These are phyloP conservation scores for Podaxis rugospora DNA, from an alignment of 768 basidiomycete species.

Conservation along the genomic window DNA sequence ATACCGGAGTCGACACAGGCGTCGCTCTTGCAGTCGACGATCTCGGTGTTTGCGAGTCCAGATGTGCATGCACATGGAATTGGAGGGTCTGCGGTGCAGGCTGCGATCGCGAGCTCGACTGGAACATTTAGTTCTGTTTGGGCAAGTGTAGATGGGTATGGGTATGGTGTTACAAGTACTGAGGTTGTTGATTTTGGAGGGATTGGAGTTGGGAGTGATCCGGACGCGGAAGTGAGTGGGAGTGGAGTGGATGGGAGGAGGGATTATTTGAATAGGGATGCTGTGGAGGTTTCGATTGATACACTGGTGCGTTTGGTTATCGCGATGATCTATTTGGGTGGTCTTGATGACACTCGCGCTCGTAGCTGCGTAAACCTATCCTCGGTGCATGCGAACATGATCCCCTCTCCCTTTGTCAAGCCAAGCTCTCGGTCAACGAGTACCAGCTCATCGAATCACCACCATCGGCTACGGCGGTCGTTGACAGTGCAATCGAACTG, in stretches of 20 bases:
- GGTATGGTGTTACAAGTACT: slow-evolving; percentile 80
- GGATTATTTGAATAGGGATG: slow-evolving; percentile 68
- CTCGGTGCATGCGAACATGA: slow-evolving; percentile 87
- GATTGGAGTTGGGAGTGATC: slow-evolving; percentile 21
- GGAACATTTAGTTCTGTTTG: slow-evolving; percentile 84
- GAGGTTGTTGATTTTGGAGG: slow-evolving; percentile 46
- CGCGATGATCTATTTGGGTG: slow-evolving; percentile 6
- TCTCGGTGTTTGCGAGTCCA: slow-evolving; percentile 79
- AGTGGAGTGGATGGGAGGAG: slow-evolving; percentile 28
- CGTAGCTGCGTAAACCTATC: slow-evolving; percentile 70
- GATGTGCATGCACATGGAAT: slow-evolving; percentile 57
- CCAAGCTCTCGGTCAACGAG: slow-evolving; percentile 37
- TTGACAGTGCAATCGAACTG: slow-evolving; percentile 85
- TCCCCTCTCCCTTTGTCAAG: slow-evolving; percentile 63
- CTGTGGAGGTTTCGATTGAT: slow-evolving; percentile 77
- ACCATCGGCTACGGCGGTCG: slow-evolving; percentile 75
- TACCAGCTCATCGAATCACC: slow-evolving; percentile 56
- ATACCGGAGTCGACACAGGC: slow-evolving; percentile 83
- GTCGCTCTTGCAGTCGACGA: slow-evolving; percentile 74
- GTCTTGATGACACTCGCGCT: not conserved
- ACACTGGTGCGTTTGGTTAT: slow-evolving; percentile 50
- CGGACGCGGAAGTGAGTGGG: slow-evolving; percentile 24
- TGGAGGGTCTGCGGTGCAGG: slow-evolving; percentile 77
- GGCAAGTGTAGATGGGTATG: slow-evolving; percentile 86
- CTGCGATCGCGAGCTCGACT: slow-evolving; percentile 82